A percentile compares a stretch with the other conserved stretches of the same genome.
Conservation (phyloP, 371 early-diverging fungal genomes). For the Mortierella sp. region DNA sequence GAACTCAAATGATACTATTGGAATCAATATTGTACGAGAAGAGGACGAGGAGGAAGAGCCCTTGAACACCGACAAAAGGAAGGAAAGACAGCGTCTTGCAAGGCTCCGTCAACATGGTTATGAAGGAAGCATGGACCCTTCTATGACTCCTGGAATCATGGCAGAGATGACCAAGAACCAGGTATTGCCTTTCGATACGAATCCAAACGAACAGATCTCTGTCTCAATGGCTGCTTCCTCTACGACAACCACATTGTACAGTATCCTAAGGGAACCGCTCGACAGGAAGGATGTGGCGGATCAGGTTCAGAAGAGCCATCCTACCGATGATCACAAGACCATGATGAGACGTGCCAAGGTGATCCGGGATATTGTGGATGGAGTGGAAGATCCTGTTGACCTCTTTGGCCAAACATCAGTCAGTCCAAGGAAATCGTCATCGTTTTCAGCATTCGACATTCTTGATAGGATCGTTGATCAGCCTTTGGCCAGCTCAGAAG, state of each 20-base stretch:
- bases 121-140: background rate
- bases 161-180: constrained; percentile 6
- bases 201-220: background rate
- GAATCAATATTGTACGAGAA: background rate
- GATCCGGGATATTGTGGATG: constrained; percentile 38
- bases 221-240: background rate
- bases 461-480: constrained; percentile 22
- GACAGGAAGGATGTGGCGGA: no score
- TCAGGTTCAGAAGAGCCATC: background rate
- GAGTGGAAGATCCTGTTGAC: constrained; percentile 13
- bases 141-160: constrained; percentile 6
- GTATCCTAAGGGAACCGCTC: no score
- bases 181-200: constrained; percentile 19
- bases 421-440: constrained; percentile 2
- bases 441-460: background rate
- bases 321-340: constrained; percentile 32
- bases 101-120: constrained; percentile 4
- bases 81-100: constrained; percentile 19
- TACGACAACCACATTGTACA: background rate
- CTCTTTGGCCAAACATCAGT: constrained; percentile 3
- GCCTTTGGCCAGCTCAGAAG: background rate
- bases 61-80: constrained; percentile 32
- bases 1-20: background rate
- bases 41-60: constrained; percentile 26
- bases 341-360: constrained; percentile 27